Base-by-base conservation (phyloP, 2,329 filamentous ascomycete species). In the Epichloe amarillans region DNA sequence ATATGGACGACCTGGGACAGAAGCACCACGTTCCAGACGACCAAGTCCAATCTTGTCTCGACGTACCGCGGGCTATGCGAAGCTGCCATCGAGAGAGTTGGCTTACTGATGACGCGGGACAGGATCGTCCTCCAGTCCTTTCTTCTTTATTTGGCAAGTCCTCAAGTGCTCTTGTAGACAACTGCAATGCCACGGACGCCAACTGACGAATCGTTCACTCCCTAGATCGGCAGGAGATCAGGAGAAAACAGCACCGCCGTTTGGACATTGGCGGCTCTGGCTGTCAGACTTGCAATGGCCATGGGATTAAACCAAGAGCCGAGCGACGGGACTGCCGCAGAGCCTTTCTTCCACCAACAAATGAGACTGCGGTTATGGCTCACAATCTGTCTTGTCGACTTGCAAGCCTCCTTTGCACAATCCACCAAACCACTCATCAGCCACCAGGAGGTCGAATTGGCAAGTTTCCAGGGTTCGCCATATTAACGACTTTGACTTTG, bases 61-160 rank as follows among this genome's bases (percentile, higher is more conserved):
- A 58, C 17, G 57, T 62, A 44, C 33, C 47, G 47, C 33, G 26
- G 21, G 15, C 30, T 26, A 30, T 49, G 47, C 26, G 47, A 49
- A 39, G 41, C 44, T 0, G 56, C 59, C 0, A 39, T 64, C 2
- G 60, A 60, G 26, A 49, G 46, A 14, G 56, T 60, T 6, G 54
- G 53, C 0, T 36, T 63, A 7, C 49, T 64, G 0, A 56, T 56
- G 1, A 62, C 61, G 6, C 48, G 49, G n/a, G 60, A 63, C 42
- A 58, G 59, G 1, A 59, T 59, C 5, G 54, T 61, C 17, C 54
- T 64, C 2, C 61, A 64, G 38, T 61, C 61, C 1, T 64, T 64
- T 51, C 55, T 64, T 19, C 47, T 64, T 21, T 64, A 64, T 49
- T 48, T 55, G 38, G 52, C 54, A 40, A 44, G 54, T 36, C 2